These are phyloP conservation scores for Candida parachauliodes DNA, from an alignment of 805 yeast species.

Conservation along the genomic window DNA sequence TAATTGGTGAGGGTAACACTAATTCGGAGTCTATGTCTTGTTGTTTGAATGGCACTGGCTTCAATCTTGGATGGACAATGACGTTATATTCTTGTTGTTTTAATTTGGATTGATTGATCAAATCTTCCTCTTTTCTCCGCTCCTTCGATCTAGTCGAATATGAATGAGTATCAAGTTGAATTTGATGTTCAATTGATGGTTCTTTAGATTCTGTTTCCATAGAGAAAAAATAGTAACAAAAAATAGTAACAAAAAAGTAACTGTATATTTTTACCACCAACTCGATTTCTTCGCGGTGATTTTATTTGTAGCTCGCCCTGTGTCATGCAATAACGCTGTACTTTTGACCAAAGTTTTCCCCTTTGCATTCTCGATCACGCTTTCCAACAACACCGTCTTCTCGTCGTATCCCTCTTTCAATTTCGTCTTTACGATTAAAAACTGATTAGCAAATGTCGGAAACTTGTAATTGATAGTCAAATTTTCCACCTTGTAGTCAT, in stretches of 20 bases:
- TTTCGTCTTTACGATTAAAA: slow-evolving; percentile 59
- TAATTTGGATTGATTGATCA: slow-evolving; percentile 15
- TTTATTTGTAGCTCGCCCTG: slow-evolving; percentile 26
- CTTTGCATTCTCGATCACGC: slow-evolving; percentile 49
- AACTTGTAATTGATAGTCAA: slow-evolving; percentile 53
- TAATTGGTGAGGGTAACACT: slow-evolving; percentile 5
- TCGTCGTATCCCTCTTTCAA: slow-evolving; percentile 28
- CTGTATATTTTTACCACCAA: slow-evolving; percentile 8
- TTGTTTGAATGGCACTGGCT: slow-evolving; percentile 29
- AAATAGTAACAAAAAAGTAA: too few species aligned
- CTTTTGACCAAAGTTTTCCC: slow-evolving; percentile 60
- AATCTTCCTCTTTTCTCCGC: slow-evolving; percentile 15
- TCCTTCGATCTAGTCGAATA: slow-evolving; percentile 26
- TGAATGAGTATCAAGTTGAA: slow-evolving; percentile 14
- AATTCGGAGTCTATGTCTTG: slow-evolving; percentile 13
- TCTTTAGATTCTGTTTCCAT: slow-evolving; percentile 7
- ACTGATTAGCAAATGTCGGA: slow-evolving; percentile 79
- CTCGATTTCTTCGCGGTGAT: slow-evolving; percentile 5
- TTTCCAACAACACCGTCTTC: slow-evolving; percentile 41
- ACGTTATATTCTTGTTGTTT: slow-evolving; percentile 28
- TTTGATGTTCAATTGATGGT: slow-evolving; percentile 18
- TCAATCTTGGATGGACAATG: slow-evolving; percentile 31
- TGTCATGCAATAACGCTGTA: slow-evolving; percentile 43
- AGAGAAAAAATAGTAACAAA: too few species aligned
- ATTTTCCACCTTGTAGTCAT: slow-evolving; percentile 46